Evolutionary conservation across 257 asterid genomes (phyloP).

Genomic region (Rhazya stricta): DNA sequence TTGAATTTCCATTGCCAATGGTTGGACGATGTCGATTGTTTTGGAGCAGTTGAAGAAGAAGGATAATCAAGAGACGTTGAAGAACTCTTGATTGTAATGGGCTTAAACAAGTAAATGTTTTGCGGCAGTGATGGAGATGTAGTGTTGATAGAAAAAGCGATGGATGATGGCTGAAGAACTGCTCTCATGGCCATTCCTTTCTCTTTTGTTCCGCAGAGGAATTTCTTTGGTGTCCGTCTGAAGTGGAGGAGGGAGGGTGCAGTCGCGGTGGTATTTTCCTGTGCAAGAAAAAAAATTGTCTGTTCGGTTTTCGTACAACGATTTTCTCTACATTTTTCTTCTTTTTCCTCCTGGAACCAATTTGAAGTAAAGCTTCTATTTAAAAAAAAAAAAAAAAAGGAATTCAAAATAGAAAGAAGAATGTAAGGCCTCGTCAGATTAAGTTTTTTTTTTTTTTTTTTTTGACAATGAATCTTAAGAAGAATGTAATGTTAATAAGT

Average conservation of each 20-base stretch:
- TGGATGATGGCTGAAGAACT: slow-evolving; percentile 14
- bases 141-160: slow-evolving; percentile 11
- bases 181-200: slow-evolving; percentile 18
- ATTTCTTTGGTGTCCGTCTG: neutral
- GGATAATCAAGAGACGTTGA: slow-evolving; percentile 24
- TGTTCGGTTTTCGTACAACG: too few relatives aligned
- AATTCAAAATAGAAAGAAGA: too few relatives aligned
- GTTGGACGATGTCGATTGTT: slow-evolving; percentile 16
- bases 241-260: neutral
- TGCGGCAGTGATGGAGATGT: slow-evolving; percentile 10
- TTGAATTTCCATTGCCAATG: slow-evolving; percentile 70
- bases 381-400: too few relatives aligned
- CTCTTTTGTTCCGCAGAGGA: neutral
- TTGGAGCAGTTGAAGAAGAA: slow-evolving; percentile 14
- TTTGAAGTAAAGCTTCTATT: too few relatives aligned
- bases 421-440: too few relatives aligned
- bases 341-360: too few relatives aligned
- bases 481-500: too few relatives aligned
- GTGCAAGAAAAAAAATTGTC: neutral
- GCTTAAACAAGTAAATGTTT: neutral
- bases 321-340: too few relatives aligned
- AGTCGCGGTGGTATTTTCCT: neutral
- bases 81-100: slow-evolving; percentile 10
- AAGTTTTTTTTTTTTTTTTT: too few relatives aligned
- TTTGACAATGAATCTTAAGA: too few relatives aligned